Evolutionary conservation across 164 flowering plant species (phyloP), one percentile per base, ranked within the genome.

Genomic region (Echeveria elegans): DNA sequence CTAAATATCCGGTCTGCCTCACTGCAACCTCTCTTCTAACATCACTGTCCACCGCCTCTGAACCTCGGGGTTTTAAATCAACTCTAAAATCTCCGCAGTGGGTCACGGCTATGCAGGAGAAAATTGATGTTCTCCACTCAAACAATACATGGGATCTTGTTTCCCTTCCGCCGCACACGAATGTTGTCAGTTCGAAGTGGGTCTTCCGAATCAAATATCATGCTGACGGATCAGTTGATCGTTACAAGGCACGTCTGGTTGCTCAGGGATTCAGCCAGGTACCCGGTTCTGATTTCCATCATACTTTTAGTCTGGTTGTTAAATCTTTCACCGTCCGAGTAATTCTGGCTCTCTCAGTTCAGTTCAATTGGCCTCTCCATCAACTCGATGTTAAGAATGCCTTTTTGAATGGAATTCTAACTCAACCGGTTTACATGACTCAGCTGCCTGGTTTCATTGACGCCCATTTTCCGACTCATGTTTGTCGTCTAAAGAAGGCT

Each of bases 401-500:
- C 30, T 61, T 61, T 61, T 9, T 64, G 0, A 38, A 64, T n/a
- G 45, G 41, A 21, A 23, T 31, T 34, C 66, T 64, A 6, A 61
- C 1, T 18, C 31, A 26, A 12, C 36, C 29, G 5, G 32, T 61
- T 0, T 61, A 26, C 12, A 61, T 26, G 16, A 37, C 64, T 26
- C 36, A 30, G 32, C 64, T 37, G 45, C 45, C 45, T 14, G 45
- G 16, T 41, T 41, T 41, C 45, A 41, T 41, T 41, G 45, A 41
- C 10, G 45, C 45, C 10, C 45, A 14, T 1, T 41, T 41, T 41
- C 45, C 45, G 45, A 41, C 45, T 41, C 45, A 41, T 41, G 16
- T 63, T 24, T 43, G 67, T 50, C 43, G 47, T 10, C 41, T 65
- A 12, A 32, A 38, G n/a, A 65, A 65, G 30, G 67, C 67, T 21